A percentile compares a stretch with the other conserved stretches of the same genome.
These are phyloP conservation scores for Ustilago vetiveriae DNA, from an alignment of 1,284 basidiomycete species.

Conservation along the genomic window DNA sequence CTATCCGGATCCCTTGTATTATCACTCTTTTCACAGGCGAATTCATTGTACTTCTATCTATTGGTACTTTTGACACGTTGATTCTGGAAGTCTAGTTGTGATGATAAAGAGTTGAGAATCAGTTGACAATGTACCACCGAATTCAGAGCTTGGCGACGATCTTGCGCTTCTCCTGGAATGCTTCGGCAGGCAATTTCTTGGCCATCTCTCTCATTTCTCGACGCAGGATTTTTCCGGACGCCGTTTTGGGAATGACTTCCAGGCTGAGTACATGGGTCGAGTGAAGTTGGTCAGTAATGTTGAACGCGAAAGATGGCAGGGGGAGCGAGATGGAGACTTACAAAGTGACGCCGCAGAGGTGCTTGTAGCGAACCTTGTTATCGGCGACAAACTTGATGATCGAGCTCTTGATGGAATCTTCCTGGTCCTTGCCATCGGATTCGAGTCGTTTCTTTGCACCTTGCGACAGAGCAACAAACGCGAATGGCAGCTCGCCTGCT, in stretches of 20 bases:
- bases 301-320: neutral
- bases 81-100: no score
- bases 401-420: constrained; percentile 34
- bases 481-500: constrained; percentile 79
- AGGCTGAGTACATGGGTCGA: constrained; percentile 18
- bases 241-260: constrained; percentile 54
- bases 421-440: constrained; percentile 68
- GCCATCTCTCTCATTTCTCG: constrained; percentile 50
- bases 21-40: no score
- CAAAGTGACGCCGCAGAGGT: constrained; percentile 72
- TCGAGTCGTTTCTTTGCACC: constrained; percentile 69
- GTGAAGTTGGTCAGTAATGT: neutral
- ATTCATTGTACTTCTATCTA: neutral
- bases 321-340: constrained; percentile 27
- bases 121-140: no score
- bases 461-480: constrained; percentile 74
- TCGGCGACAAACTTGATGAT: constrained; percentile 75
- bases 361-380: constrained; percentile 77
- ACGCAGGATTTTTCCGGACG: constrained; percentile 56
- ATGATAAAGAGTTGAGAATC: no score
- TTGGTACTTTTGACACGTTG: no score
- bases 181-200: constrained; percentile 39
- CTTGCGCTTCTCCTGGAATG: constrained; percentile 29
- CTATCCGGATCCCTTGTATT: no score
- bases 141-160: constrained; percentile 33